A percentile compares a stretch with the other conserved stretches of the same genome.
phyloP scores from a whole-genome alignment of 2,329 filamentous ascomycete genomes.

The Ceratocystis cacaofunesta region DNA sequence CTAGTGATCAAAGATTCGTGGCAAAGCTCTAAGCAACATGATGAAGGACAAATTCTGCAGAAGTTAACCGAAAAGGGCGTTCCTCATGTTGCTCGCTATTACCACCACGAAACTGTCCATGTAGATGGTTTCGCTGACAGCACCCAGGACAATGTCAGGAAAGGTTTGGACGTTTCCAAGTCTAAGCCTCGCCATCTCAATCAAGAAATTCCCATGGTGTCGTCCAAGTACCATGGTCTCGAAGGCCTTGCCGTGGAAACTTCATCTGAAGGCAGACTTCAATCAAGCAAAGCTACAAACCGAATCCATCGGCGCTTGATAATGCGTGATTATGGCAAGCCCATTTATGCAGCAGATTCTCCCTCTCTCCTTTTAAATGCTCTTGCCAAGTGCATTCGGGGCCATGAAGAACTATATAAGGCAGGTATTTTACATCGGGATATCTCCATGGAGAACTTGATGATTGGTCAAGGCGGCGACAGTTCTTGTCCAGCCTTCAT shows the following conservation, averaged over 20 bases:
- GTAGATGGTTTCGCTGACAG: neutral
- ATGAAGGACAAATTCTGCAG: neutral
- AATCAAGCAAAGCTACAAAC: neutral
- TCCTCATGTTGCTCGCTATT: neutral
- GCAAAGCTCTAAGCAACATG: fast-evolving
- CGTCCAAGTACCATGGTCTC: neutral
- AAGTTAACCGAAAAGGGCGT: neutral
- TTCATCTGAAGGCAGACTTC: neutral
- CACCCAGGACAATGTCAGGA: neutral
- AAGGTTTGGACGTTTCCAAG: neutral
- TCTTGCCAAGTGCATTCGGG: neutral
- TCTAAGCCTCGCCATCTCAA: neutral
- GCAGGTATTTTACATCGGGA: neutral
- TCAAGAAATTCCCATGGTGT: neutral
- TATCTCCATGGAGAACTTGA: neutral
- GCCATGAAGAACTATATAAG: neutral
- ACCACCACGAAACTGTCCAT: neutral
- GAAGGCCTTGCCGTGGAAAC: too few species aligned
- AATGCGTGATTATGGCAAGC: neutral
- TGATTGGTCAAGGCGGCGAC: neutral
- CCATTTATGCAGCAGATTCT: neutral
- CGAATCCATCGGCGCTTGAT: neutral
- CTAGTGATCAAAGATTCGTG: neutral
- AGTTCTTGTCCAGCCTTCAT: neutral
- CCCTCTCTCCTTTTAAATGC: neutral